Conservation (phyloP, 345 rosid genomes). For the Pugionium dolabratum region DNA sequence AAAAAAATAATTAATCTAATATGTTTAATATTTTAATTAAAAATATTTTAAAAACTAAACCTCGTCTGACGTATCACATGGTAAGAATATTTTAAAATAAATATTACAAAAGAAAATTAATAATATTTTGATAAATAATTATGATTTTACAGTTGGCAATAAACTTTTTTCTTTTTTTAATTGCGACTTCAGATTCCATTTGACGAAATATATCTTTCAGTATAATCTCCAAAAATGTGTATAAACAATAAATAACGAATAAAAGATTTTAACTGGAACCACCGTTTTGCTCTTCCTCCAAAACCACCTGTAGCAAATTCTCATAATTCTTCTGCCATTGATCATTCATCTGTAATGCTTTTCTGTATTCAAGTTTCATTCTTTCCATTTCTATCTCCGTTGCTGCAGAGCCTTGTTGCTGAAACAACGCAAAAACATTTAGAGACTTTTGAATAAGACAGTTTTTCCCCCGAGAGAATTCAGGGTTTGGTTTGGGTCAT, state of each 20-base stretch:
- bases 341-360: slow-evolving; percentile 47
- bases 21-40: too few species aligned
- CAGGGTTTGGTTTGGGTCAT: neutral
- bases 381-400: slow-evolving; percentile 69
- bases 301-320: slow-evolving; percentile 60
- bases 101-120: too few species aligned
- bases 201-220: neutral
- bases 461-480: neutral
- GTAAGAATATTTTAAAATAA: too few species aligned
- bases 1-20: too few species aligned
- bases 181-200: neutral
- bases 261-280: slow-evolving; percentile 20
- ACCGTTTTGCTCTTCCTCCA: slow-evolving; percentile 44
- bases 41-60: too few species aligned
- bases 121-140: too few species aligned
- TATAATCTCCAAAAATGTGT: slow-evolving; percentile 8
- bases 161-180: too few species aligned
- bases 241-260: slow-evolving; percentile 4
- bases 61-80: too few species aligned
- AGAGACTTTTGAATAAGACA: neutral
- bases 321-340: slow-evolving; percentile 68
- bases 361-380: slow-evolving; percentile 52
- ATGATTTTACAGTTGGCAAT: too few species aligned
- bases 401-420: slow-evolving; percentile 54
- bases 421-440: slow-evolving; percentile 1